Conservation (phyloP, 371 early-diverging fungal species). For the Apophysomyces elegans region DNA sequence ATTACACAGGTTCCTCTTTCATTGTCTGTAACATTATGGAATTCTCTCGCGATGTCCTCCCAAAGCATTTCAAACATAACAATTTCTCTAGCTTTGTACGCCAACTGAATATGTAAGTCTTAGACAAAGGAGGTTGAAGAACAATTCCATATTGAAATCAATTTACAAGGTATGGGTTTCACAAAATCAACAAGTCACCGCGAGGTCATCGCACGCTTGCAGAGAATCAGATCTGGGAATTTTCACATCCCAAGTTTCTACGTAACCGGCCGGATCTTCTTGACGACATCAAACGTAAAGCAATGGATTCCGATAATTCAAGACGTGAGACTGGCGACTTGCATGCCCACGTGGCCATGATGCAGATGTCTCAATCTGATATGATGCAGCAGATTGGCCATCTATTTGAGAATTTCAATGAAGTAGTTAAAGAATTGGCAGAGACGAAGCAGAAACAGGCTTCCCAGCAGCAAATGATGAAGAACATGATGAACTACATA, state of each 20-base stretch:
- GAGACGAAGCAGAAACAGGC: conserved; percentile 66
- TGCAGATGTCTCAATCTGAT: conserved; percentile 79
- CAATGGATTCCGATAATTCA: conserved; percentile 74
- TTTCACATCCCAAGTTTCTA: conserved; percentile 85
- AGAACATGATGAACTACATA: conserved; percentile 59
- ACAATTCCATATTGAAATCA: background rate
- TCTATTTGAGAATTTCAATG: conserved; percentile 66
- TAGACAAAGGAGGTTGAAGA: background rate
- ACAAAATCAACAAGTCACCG: conserved; percentile 86
- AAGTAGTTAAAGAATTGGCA: conserved; percentile 68
- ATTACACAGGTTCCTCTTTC: conserved; percentile 81
- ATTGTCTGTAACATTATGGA: conserved; percentile 86
- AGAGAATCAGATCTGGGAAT: conserved; percentile 93
- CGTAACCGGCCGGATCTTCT: conserved; percentile 80
- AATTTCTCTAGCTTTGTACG: conserved; percentile 87
- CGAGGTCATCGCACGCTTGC: conserved; percentile 81
- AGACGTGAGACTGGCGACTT: conserved; percentile 77
- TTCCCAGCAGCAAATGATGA: conserved; percentile 60
- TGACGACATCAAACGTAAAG: conserved; percentile 86
- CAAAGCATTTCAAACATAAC: conserved; percentile 84
- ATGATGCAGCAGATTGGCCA: conserved; percentile 71
- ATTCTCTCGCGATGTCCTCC: conserved; percentile 78
- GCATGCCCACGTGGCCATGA: conserved; percentile 68
- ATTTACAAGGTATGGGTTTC: conserved; percentile 72
- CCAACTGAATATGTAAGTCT: conserved; percentile 82